phyloP scores from a whole-genome alignment of 495 filamentous ascomycete genomes.

The Neurospora sublineolata region DNA sequence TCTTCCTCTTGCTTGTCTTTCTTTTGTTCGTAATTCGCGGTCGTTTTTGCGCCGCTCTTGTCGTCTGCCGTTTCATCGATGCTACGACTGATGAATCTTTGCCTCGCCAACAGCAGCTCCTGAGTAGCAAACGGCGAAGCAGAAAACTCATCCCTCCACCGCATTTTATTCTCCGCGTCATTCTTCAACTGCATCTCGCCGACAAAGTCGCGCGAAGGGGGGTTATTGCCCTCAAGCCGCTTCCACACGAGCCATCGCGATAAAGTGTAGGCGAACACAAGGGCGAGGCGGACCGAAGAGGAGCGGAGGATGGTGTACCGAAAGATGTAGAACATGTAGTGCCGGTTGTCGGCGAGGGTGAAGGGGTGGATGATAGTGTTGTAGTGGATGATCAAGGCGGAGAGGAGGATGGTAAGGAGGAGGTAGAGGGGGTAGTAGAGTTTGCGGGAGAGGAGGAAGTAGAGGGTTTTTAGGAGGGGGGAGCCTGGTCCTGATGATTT shows the following conservation, averaged over 20 bases:
- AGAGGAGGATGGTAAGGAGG: constrained; percentile 17
- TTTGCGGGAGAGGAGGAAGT: constrained; percentile 7
- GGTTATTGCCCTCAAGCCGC: constrained; percentile 20
- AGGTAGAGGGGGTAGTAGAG: constrained; percentile 14
- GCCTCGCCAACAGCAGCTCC: neutral
- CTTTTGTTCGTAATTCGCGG: neutral
- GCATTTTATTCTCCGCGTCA: neutral
- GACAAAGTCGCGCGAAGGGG: neutral
- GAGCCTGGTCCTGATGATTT: neutral
- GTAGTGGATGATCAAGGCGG: constrained; percentile 46
- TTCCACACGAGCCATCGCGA: constrained; percentile 50
- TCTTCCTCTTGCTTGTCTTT: neutral
- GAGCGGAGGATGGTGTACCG: constrained; percentile 63
- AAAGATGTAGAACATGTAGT: constrained; percentile 96
- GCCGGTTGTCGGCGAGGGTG: constrained; percentile 89
- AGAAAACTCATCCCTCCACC: neutral
- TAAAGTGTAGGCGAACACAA: constrained; percentile 45
- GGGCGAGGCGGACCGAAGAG: constrained; percentile 51
- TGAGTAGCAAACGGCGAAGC: neutral
- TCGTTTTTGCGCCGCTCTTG: neutral
- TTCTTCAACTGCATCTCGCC: neutral
- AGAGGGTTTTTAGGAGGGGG: neutral
- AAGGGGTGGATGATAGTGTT: constrained; percentile 96
- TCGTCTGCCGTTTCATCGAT: neutral
- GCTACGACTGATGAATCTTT: neutral